Base-by-base conservation (phyloP, 2,329 filamentous ascomycete genomes). In the Anthostomella pinea region DNA sequence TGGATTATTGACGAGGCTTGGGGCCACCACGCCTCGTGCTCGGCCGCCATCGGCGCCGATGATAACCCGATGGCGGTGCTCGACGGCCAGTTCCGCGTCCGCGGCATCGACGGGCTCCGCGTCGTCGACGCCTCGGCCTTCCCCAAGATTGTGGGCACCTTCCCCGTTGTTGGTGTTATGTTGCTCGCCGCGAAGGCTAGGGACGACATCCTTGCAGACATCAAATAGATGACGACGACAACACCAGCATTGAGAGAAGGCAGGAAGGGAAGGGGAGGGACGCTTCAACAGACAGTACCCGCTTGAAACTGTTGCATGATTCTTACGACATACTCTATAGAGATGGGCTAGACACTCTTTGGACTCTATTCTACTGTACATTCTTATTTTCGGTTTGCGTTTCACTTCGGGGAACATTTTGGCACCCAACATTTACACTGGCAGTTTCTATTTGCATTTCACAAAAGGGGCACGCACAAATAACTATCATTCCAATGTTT, bases 121-220 rank as follows among this genome's bases (percentile, higher is more conserved):
- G 74, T 79, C 8, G 75, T 79, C 3, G 75, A 79, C 57, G 75
- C 71, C 3, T 70, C 66, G 15, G 63, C 67, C 2, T 77, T 70
- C 41, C 70, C 72, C 3, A 65, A 62, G 36, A 71, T 74, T 36
- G 75, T 75, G 1, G 57, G 57, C 3, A 43, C 52, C 8, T 62
- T 59, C 43, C 53, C 52, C 1, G 48, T 46, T 16, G 28, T 55
- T 6, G 45, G 51, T 8, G 48, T 57, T 16, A 52, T 52, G 31
- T 52, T 58, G 46, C 30, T 58, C 18, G 30, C 48, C 5, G 45
- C 55, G 44, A 58, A 57, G 48, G 54, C 52, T 4, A 45, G 44
- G 4, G 51, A 55, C 20, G 56, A 55, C 11, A 57, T 57, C 21
- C 35, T 59, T 7, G 39, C 30, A 3, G 24, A 27, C 6, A 16